Evolutionary conservation across 140 eudicot genomes (phyloP).

Genomic region (Bidens hawaiensis): DNA sequence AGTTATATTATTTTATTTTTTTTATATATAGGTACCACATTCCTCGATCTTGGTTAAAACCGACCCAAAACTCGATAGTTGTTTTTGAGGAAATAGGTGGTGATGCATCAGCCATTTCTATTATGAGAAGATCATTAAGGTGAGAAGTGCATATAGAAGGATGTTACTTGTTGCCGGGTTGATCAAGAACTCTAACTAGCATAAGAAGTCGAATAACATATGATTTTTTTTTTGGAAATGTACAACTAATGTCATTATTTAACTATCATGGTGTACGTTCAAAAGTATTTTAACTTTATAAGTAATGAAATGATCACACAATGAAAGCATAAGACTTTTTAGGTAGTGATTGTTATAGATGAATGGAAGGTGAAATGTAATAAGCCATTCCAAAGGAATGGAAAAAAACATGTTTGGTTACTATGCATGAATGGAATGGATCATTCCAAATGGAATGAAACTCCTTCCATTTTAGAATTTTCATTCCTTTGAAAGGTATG

Average conservation of each 20-base stretch:
- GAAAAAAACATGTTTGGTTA: too few relatives aligned
- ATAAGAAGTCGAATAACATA: not conserved
- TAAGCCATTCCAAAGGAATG: too few relatives aligned
- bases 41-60: constrained; percentile 88
- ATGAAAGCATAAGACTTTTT: too few relatives aligned
- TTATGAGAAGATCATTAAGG: constrained; percentile 48
- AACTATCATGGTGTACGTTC: too few relatives aligned
- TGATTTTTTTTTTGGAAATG: not conserved
- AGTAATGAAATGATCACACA: too few relatives aligned
- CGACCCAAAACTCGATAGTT: constrained; percentile 53
- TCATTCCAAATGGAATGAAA: too few relatives aligned
- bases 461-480: too few relatives aligned
- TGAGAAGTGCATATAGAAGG: constrained; percentile 19
- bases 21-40: constrained; percentile 70
- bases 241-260: not conserved
- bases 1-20: not conserved
- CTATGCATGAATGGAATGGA: too few relatives aligned
- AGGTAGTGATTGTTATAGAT: too few relatives aligned
- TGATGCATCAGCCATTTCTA: constrained; percentile 66
- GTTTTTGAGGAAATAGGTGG: constrained; percentile 91
- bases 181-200: not conserved
- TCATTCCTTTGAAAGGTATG: too few relatives aligned
- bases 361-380: too few relatives aligned
- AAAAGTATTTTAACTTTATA: too few relatives aligned
- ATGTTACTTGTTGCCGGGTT: constrained; percentile 1